These are phyloP conservation scores for Chaetomiaceae sp. DNA, from an alignment of 2,329 filamentous ascomycete species.

Conservation along the genomic window DNA sequence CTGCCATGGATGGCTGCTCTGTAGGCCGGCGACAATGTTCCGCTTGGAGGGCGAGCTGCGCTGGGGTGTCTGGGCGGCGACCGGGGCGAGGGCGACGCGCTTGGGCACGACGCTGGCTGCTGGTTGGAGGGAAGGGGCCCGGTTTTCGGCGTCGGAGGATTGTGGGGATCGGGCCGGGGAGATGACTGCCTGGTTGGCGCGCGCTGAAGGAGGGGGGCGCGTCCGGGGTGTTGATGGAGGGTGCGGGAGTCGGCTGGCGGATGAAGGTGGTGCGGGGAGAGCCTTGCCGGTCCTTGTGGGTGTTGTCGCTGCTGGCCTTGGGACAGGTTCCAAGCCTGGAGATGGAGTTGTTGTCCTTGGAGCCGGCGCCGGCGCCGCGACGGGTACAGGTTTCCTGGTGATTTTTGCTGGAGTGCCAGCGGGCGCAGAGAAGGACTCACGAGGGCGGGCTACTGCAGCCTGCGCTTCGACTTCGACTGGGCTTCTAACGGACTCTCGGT, in stretches of 20 bases:
- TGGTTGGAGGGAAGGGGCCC: slow-evolving; percentile 61
- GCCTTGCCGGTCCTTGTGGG: slow-evolving; percentile 26
- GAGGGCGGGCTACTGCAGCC: slow-evolving; percentile 8
- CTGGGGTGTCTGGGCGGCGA: slow-evolving; percentile 45
- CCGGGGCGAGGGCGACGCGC: slow-evolving; percentile 44
- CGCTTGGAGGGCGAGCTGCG: slow-evolving; percentile 58
- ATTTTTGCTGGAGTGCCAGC: slow-evolving; percentile 17
- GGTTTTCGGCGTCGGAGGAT: slow-evolving; percentile 77
- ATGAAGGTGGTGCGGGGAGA: slow-evolving; percentile 30
- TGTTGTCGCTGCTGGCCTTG: slow-evolving; percentile 5
- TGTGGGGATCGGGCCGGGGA: slow-evolving; percentile 67
- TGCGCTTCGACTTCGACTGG: slow-evolving; percentile 14
- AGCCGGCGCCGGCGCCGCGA: neutral
- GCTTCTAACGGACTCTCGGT: neutral
- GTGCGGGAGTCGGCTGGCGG: slow-evolving; percentile 17
- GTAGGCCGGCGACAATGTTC: slow-evolving; percentile 51
- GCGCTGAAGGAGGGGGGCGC: slow-evolving; percentile 41
- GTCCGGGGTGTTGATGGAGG: slow-evolving; percentile 42
- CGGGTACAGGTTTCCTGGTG: slow-evolving; percentile 12
- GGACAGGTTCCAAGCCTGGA: no score
- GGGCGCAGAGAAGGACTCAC: slow-evolving; percentile 14
- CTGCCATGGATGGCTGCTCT: slow-evolving; percentile 63
- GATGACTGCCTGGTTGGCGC: slow-evolving; percentile 50
- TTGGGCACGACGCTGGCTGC: slow-evolving; percentile 31
- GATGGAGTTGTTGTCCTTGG: no score